Conservation (phyloP, 257 asterid species). For the Leonotis leonurus region DNA sequence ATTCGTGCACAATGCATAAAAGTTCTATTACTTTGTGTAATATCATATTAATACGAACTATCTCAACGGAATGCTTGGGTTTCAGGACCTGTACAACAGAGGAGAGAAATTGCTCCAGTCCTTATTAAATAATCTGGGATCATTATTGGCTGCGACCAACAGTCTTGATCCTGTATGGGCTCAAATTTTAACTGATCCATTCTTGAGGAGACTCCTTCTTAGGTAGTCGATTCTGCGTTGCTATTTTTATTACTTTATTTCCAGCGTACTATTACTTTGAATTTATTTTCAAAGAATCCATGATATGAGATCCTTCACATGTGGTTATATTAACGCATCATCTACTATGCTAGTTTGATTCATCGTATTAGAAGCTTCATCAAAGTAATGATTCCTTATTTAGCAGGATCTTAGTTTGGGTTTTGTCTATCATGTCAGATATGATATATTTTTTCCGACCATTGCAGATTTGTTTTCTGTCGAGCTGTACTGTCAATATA, state of each 20-base stretch:
- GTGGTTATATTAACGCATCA: not conserved
- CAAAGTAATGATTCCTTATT: not conserved
- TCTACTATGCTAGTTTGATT: not conserved
- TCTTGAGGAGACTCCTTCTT: slow-evolving; percentile 77
- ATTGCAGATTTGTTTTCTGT: slow-evolving; percentile 76
- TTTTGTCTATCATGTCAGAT: slow-evolving; percentile 2
- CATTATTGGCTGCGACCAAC: slow-evolving; percentile 44
- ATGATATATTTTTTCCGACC: slow-evolving; percentile 5
- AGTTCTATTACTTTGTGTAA: not conserved
- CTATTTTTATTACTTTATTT: too few species aligned
- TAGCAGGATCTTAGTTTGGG: not conserved
- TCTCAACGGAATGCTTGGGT: slow-evolving; percentile 20
- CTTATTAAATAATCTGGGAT: slow-evolving; percentile 62
- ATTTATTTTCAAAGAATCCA: not conserved
- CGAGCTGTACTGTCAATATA: slow-evolving; percentile 55
- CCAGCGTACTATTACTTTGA: not conserved
- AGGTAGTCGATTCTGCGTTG: too few species aligned
- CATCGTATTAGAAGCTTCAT: not conserved
- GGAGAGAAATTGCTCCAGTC: slow-evolving; percentile 77
- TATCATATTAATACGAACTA: not conserved
- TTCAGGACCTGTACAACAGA: slow-evolving; percentile 60
- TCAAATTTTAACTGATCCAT: slow-evolving; percentile 67
- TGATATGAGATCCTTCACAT: not conserved
- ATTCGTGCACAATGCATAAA: not conserved
- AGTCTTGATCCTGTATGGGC: slow-evolving; percentile 82